phyloP scores from a whole-genome alignment of 352 stramenopile species.

The Elongisporangium undulatum region DNA sequence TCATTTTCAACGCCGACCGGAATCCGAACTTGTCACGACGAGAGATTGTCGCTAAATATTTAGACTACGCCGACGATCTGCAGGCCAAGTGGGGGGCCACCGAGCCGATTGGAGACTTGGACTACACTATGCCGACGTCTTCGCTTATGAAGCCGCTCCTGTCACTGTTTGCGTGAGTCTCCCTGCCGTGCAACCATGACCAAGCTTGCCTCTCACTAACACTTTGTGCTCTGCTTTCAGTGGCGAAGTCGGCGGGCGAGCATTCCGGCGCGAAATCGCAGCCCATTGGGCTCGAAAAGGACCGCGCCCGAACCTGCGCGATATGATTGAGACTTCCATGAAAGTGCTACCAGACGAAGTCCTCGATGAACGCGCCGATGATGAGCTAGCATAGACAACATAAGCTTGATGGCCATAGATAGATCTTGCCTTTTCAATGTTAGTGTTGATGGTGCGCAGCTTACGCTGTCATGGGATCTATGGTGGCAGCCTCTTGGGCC shows the following conservation, averaged over 20 bases:
- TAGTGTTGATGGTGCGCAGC: not conserved
- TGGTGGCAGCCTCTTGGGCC: conserved; percentile 10
- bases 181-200: not conserved
- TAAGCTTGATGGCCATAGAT: conserved; percentile 4
- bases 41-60: conserved; percentile 79
- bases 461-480: conserved; percentile 1
- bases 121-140: conserved; percentile 78
- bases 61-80: conserved; percentile 82
- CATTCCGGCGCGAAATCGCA: conserved; percentile 76
- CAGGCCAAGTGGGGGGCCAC: conserved; percentile 65
- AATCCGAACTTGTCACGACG: conserved; percentile 85
- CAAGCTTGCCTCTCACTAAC: not conserved
- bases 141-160: conserved; percentile 77
- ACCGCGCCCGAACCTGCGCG: conserved; percentile 53
- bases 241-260: conserved; percentile 71
- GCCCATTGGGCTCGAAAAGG: conserved; percentile 64
- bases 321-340: conserved; percentile 72
- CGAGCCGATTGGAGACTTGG: conserved; percentile 31
- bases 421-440: conserved; percentile 1
- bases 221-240: conserved; percentile 19
- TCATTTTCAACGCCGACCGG: conserved; percentile 66
- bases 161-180: conserved; percentile 67
- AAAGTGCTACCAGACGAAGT: conserved; percentile 65
- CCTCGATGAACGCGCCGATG: conserved; percentile 61
- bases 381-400: conserved; percentile 36